These are phyloP conservation scores for Cutaneotrichosporon cutaneum DNA, from an alignment of 1,284 basidiomycete species.

Conservation along the genomic window DNA sequence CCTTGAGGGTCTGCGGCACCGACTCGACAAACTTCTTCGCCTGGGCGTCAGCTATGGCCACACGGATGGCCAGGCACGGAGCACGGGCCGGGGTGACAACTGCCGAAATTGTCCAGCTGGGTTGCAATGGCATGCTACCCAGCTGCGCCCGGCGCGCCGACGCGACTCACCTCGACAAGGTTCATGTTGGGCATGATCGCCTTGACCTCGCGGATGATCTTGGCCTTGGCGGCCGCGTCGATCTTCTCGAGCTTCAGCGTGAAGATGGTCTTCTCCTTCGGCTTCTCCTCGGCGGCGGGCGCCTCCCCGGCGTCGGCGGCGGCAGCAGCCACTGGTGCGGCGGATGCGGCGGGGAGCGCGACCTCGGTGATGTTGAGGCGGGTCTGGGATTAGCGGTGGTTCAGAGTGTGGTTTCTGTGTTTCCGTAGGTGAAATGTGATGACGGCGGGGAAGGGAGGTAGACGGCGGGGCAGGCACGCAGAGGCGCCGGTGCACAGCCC, in stretches of 20 bases:
- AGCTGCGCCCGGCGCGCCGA: background rate
- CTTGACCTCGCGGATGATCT: constrained; percentile 98
- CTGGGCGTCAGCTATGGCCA: constrained; percentile 54
- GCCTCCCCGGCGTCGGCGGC: constrained; percentile 57
- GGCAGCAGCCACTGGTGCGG: constrained; percentile 59
- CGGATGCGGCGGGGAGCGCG: constrained; percentile 79
- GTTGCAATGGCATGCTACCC: too few species aligned
- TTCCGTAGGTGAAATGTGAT: background rate
- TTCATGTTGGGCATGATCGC: constrained; percentile 90
- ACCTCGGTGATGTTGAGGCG: constrained; percentile 97
- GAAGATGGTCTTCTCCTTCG: constrained; percentile 98
- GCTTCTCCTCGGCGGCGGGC: constrained; percentile 67
- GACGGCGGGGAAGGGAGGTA: background rate
- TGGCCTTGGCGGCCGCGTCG: constrained; percentile 85
- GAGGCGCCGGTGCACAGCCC: too few species aligned
- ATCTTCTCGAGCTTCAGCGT: constrained; percentile 92
- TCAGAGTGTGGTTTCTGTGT: background rate
- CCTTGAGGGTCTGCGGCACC: constrained; percentile 89
- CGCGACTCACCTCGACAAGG: constrained; percentile 78
- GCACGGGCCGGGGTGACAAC: background rate
- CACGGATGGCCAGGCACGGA: background rate
- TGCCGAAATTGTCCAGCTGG: background rate
- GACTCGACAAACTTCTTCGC: constrained; percentile 99
- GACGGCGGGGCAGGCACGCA: background rate
- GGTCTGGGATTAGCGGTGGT: constrained; percentile 58